These are phyloP conservation scores for Fusarium humuli DNA, from an alignment of 2,329 filamentous ascomycete genomes.

Conservation along the genomic window DNA sequence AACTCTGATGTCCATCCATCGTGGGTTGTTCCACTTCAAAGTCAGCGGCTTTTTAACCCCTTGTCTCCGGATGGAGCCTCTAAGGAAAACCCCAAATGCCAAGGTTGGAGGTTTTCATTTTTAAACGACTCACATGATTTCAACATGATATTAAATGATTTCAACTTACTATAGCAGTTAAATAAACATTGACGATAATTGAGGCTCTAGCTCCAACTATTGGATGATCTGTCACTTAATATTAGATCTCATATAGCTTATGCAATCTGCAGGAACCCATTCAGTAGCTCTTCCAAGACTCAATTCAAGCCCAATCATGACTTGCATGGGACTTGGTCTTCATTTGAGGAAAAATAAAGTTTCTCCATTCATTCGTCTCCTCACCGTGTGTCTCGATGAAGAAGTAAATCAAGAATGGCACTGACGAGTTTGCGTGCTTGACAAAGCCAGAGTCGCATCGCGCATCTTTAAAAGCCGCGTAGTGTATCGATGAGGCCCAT, in stretches of 20 bases:
- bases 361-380: constrained; percentile 12
- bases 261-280: neutral
- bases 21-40: constrained; percentile 12
- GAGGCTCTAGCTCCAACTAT: neutral
- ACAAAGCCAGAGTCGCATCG: constrained; percentile 19
- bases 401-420: neutral
- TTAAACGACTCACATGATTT: neutral
- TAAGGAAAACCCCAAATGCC: constrained; percentile 16
- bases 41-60: constrained; percentile 23
- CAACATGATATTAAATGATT: neutral
- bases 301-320: neutral
- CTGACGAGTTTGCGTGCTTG: constrained; percentile 9
- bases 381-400: constrained; percentile 11
- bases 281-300: neutral
- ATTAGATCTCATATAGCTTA: neutral
- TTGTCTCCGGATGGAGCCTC: constrained; percentile 24
- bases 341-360: constrained; percentile 30
- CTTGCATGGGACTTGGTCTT: neutral
- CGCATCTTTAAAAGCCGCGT: constrained; percentile 15
- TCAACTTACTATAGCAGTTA: neutral
- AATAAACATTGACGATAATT: neutral
- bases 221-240: neutral
- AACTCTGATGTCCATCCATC: neutral
- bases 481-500: neutral
- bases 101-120: neutral